These are phyloP conservation scores for Clonostachys sp. DNA, from an alignment of 2,329 filamentous ascomycete genomes.

Conservation along the genomic window DNA sequence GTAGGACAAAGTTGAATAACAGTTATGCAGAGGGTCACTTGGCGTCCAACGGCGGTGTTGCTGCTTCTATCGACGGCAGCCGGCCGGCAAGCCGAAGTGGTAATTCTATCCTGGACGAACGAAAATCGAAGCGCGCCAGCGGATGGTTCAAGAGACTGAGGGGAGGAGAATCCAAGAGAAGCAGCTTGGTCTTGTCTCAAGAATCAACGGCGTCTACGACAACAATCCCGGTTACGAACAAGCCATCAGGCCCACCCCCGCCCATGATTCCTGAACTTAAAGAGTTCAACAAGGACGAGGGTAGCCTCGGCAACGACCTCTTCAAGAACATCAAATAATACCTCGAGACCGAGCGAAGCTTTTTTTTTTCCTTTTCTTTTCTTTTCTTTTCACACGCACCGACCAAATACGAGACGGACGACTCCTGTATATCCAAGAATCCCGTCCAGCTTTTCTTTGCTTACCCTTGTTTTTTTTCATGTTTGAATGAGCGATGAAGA, in stretches of 20 bases:
- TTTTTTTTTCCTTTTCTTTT: background rate
- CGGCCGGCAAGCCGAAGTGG: slow-evolving; percentile 48
- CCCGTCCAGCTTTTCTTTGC: background rate
- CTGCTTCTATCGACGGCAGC: slow-evolving; percentile 15
- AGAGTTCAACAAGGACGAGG: slow-evolving; percentile 44
- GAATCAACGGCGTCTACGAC: slow-evolving; percentile 10
- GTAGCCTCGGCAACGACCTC: slow-evolving; percentile 42
- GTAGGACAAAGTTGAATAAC: slow-evolving; percentile 49
- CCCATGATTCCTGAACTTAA: slow-evolving; percentile 57
- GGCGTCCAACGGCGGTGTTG: slow-evolving; percentile 21
- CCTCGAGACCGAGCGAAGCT: background rate
- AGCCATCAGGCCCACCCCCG: slow-evolving; percentile 44
- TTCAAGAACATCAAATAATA: slow-evolving; percentile 56
- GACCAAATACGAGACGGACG: background rate
- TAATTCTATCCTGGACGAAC: slow-evolving; percentile 43
- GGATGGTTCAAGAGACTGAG: slow-evolving; percentile 56
- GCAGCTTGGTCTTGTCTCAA: slow-evolving; percentile 36
- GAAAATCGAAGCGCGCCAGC: slow-evolving; percentile 50
- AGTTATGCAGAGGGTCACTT: slow-evolving; percentile 45
- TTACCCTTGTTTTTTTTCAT: background rate
- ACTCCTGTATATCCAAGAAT: background rate
- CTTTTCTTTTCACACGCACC: background rate
- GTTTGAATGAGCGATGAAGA: background rate
- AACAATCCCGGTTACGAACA: slow-evolving; percentile 11
- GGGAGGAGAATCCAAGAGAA: slow-evolving; percentile 28